Percentiles rank a stretch among this genome's conserved stretches.
These are phyloP conservation scores for Apophysomyces trapeziformis DNA, from an alignment of 371 early-diverging fungal genomes.

Conservation along the genomic window DNA sequence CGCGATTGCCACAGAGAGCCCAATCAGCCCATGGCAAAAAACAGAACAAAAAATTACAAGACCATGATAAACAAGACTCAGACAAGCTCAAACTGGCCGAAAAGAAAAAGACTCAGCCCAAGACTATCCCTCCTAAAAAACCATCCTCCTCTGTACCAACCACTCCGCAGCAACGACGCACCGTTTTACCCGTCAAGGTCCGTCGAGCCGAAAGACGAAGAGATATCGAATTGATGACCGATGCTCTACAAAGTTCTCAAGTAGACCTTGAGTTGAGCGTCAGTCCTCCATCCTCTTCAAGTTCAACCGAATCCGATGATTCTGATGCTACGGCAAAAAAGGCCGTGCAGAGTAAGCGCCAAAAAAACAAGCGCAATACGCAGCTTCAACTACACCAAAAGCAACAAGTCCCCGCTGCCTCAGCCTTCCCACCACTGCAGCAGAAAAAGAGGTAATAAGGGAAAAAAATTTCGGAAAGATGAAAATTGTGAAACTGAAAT, in stretches of 20 bases:
- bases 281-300: constrained; percentile 1
- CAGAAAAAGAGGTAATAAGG: neutral
- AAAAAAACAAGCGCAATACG: constrained; percentile 6
- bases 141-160: constrained; percentile 12
- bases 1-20: constrained; percentile 3
- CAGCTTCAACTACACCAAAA: constrained; percentile 1
- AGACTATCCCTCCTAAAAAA: constrained; percentile 10
- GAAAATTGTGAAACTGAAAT: neutral
- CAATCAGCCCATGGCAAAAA: constrained; percentile 39
- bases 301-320: constrained; percentile 14
- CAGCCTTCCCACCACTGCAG: constrained; percentile 8
- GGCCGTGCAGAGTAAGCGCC: constrained; percentile 7
- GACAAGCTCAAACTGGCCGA: constrained; percentile 11
- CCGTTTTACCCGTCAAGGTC: constrained; percentile 20
- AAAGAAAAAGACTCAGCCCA: constrained; percentile 12
- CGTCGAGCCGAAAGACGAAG: constrained; percentile 21
- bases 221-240: constrained; percentile 23
- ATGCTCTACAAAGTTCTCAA: constrained; percentile 16
- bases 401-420: constrained; percentile 9
- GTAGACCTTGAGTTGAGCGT: constrained; percentile 12
- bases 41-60: constrained; percentile 13
- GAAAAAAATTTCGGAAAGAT: neutral
- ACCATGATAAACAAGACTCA: constrained; percentile 15
- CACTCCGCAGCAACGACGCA: constrained; percentile 10
- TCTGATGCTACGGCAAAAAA: constrained; percentile 17